These are phyloP conservation scores for Cicer bijugum DNA, from an alignment of 306 rosid genomes.

Conservation along the genomic window DNA sequence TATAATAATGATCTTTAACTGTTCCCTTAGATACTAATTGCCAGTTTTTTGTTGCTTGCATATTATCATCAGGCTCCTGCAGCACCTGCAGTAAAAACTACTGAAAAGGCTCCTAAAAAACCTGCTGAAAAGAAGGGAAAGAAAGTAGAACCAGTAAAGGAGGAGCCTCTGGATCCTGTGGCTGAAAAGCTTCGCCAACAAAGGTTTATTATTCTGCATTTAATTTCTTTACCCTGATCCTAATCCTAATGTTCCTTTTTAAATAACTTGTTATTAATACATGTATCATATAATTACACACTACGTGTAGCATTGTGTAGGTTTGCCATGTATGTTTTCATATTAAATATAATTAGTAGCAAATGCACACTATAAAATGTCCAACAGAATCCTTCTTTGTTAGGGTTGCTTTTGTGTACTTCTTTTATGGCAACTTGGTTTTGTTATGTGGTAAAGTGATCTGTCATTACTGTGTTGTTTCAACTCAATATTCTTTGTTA, in stretches of 20 bases:
- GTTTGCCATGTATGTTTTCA: not conserved
- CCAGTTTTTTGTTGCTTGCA: conserved; percentile 6
- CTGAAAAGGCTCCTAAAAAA: conserved; percentile 68
- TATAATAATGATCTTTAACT: not conserved
- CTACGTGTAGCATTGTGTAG: not conserved
- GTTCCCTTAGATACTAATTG: not conserved
- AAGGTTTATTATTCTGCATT: conserved; percentile 55
- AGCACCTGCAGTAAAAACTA: conserved; percentile 63
- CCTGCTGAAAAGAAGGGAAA: conserved; percentile 73
- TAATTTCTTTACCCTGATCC: not conserved
- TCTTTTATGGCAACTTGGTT: conserved; percentile 17
- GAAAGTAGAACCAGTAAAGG: conserved; percentile 50
- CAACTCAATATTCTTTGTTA: not conserved
- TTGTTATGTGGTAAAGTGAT: conserved; percentile 6
- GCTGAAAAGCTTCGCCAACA: conserved; percentile 95
- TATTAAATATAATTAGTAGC: conserved; percentile 12
- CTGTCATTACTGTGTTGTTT: conserved; percentile 15
- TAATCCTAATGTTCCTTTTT: not conserved
- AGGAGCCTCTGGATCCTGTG: conserved; percentile 78
- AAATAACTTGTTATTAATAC: not conserved
- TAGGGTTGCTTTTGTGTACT: not conserved
- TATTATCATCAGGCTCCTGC: conserved; percentile 64
- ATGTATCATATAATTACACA: not conserved
- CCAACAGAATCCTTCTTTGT: not conserved
- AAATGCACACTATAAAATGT: not conserved